These are phyloP conservation scores for Pichia kudriavzevii DNA, from an alignment of 1,139 yeast species.

Conservation along the genomic window DNA sequence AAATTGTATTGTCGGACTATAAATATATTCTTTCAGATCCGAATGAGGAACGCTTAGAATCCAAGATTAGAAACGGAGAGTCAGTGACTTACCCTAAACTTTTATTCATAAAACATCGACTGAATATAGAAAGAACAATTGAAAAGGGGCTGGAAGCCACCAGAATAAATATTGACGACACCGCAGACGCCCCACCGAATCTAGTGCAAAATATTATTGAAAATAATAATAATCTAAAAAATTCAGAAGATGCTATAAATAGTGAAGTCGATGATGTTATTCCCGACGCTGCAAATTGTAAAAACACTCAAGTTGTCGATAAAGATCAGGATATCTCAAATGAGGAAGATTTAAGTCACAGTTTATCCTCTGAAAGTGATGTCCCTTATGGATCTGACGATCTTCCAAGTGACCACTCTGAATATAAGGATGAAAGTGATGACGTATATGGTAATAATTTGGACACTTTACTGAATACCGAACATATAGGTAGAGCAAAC, in stretches of 20 bases:
- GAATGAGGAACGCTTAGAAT: constrained; percentile 44
- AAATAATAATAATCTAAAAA: background rate
- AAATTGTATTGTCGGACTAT: constrained; percentile 51
- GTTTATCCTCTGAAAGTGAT: background rate
- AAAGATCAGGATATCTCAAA: constrained; percentile 2
- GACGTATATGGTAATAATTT: constrained; percentile 15
- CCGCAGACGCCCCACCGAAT: constrained; percentile 10
- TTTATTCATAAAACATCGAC: constrained; percentile 55
- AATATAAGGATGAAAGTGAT: constrained; percentile 3
- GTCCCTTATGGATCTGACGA: no score
- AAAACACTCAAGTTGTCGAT: constrained; percentile 1
- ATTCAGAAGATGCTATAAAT: background rate
- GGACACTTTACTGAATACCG: constrained; percentile 3
- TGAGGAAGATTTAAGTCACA: no score
- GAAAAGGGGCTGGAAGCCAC: constrained; percentile 36
- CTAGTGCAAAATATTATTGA: constrained; percentile 10
- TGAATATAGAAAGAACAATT: constrained; percentile 57
- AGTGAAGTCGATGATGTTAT: background rate
- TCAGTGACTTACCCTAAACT: constrained; percentile 60
- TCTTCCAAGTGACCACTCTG: background rate
- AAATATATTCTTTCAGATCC: constrained; percentile 66
- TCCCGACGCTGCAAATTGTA: constrained; percentile 1
- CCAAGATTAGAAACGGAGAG: constrained; percentile 58
- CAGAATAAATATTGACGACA: constrained; percentile 12
- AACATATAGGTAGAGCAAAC: constrained; percentile 6